Evolutionary conservation across 257 asterid species (phyloP).

Genomic region (Handroanthus guayacan): DNA sequence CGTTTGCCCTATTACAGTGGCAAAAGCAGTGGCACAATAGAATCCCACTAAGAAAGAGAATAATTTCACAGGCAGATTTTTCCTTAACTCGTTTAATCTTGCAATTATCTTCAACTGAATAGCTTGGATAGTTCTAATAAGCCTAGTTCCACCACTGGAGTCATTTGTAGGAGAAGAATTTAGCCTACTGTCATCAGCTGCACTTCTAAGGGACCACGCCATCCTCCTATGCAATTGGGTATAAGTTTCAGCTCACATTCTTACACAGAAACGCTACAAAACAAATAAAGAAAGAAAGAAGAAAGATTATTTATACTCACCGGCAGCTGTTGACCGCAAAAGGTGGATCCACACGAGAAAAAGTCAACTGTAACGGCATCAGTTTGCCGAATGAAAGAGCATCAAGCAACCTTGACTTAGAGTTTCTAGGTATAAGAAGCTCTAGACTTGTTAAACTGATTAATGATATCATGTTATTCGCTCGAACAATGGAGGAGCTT

Average conservation of each 20-base stretch:
- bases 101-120: conserved; percentile 54
- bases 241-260: conserved; percentile 16
- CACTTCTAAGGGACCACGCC: conserved; percentile 67
- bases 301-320: conserved; percentile 32
- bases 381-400: conserved; percentile 38
- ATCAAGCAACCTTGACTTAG: conserved; percentile 33
- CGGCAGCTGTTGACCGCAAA: conserved; percentile 34
- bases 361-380: conserved; percentile 34
- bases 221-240: conserved; percentile 51
- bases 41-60: conserved; percentile 85
- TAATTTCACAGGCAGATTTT: conserved; percentile 72
- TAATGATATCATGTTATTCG: conserved; percentile 38
- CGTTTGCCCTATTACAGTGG: conserved; percentile 95
- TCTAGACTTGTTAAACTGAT: conserved; percentile 38
- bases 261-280: not conserved
- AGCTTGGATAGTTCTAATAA: conserved; percentile 65
- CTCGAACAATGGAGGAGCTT: conserved; percentile 37
- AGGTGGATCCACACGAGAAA: conserved; percentile 27
- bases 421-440: conserved; percentile 2
- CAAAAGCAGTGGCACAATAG: conserved; percentile 91
- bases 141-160: conserved; percentile 69
- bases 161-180: conserved; percentile 54
- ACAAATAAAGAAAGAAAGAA: not conserved
- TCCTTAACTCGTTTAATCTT: conserved; percentile 60
- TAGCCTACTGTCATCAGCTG: conserved; percentile 64